Evolutionary conservation across 257 asterid genomes (phyloP), one percentile per base, ranked within the genome.

Genomic region (Echites panduratus): DNA sequence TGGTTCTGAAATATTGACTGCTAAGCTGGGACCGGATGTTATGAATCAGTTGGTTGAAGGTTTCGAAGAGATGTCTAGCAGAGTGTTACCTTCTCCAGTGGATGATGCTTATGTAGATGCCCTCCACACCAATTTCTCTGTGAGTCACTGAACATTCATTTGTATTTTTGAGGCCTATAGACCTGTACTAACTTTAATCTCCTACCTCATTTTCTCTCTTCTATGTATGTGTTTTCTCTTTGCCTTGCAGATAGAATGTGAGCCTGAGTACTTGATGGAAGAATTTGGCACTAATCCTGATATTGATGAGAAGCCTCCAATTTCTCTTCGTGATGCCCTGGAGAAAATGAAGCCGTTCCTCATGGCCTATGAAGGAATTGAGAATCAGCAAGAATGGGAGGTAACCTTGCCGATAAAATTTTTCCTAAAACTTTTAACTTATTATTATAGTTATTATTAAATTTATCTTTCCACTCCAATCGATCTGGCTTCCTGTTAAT

Each of bases 341-440:
- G 96, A 91, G 85, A 94, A 94, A 88, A 73, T 86, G 88, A 94
- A 94, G 82, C 98, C 98, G 5, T 91, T 90, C 89, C 84, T 95
- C 59, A 87, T 92, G 95, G 75, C 79, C 35, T 86, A 87, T 81
- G 96, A 86, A 86, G 95, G 96, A 78, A 89, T 95, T 72, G 70
- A 85, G 76, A 84, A 75, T 81, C 96, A 92, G 56, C 85, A 89
- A 84, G 98, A 95, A 85, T 95, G 98, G 99, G 97, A 95, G 99
- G 99, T 95, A 84, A 74, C 2, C 19, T 67, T 24, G 26, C 57
- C 53, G 59, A 49, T 32, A 1, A 17, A 68, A 17, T 45, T 53
- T 53, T 44, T 9, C 17, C 24, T 27, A 65, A 27, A 47, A 52
- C 41, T 67, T 16, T 47, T 12, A 47, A 52, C 41, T 67, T 16